Percentiles rank a stretch among this genome's conserved stretches.
These are phyloP conservation scores for Hygrocybe coccinea DNA, from an alignment of 768 basidiomycete genomes.

Conservation along the genomic window DNA sequence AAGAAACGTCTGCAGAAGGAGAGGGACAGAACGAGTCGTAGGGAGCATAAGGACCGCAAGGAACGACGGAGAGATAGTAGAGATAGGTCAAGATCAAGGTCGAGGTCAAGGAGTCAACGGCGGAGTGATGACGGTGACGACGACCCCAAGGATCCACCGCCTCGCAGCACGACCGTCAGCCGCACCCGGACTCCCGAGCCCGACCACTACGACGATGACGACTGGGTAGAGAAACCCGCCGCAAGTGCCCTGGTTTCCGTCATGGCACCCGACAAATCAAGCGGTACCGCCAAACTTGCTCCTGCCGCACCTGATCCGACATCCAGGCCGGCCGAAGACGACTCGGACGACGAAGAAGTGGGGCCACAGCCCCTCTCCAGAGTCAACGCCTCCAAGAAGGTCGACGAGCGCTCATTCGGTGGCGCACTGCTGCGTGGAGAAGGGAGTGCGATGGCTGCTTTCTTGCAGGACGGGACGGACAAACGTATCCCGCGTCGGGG, in stretches of 20 bases:
- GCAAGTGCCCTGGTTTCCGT: slow-evolving; percentile 11
- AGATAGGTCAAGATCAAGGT: slow-evolving; percentile 14
- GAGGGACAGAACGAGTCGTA: slow-evolving; percentile 38
- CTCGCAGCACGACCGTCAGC: slow-evolving; percentile 30
- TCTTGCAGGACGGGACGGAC: slow-evolving; percentile 78
- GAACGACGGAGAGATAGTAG: slow-evolving; percentile 28
- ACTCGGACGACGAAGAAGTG: slow-evolving; percentile 62
- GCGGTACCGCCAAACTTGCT: slow-evolving; percentile 14
- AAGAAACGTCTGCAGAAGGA: slow-evolving; percentile 51
- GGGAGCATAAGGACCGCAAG: slow-evolving; percentile 35
- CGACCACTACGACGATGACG: slow-evolving; percentile 41
- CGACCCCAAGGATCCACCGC: slow-evolving; percentile 20
- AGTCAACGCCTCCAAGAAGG: slow-evolving; percentile 41
- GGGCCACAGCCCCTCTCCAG: slow-evolving; percentile 70
- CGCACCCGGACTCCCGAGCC: slow-evolving; percentile 25
- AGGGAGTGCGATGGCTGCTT: slow-evolving; percentile 97
- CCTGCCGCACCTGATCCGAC: slow-evolving; percentile 11
- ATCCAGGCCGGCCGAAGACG: slow-evolving; percentile 29
- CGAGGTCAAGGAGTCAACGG: slow-evolving; percentile 28
- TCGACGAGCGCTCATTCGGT: slow-evolving; percentile 85
- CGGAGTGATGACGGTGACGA: slow-evolving; percentile 21
- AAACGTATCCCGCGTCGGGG: slow-evolving; percentile 95
- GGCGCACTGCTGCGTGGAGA: slow-evolving; percentile 89
- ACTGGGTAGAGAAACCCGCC: slow-evolving; percentile 60
- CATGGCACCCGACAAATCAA: slow-evolving; percentile 1